Conservation (phyloP, 2,329 filamentous ascomycete species). For the Byssochlamys sp. region DNA sequence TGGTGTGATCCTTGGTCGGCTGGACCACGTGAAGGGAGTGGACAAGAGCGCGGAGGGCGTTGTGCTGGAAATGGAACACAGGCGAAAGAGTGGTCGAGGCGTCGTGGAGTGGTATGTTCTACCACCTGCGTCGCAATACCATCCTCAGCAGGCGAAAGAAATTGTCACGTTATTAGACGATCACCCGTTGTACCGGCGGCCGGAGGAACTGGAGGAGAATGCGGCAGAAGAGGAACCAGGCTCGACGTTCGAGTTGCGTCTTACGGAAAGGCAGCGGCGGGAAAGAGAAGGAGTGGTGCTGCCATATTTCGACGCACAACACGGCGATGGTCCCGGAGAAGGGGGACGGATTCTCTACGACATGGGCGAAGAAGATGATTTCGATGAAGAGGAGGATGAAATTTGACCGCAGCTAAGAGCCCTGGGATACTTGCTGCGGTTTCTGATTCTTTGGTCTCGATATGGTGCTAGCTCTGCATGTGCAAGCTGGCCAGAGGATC, state of each 20-base stretch:
- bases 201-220: constrained; percentile 31
- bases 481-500: too few species aligned
- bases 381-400: constrained; percentile 92
- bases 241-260: constrained; percentile 72
- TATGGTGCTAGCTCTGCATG: too few species aligned
- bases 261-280: constrained; percentile 81
- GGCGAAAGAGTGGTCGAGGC: constrained; percentile 69
- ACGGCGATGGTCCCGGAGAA: constrained; percentile 58
- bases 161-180: constrained; percentile 60
- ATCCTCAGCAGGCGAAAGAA: constrained; percentile 40
- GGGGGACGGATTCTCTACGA: constrained; percentile 92
- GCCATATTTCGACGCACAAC: constrained; percentile 95
- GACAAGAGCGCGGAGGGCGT: constrained; percentile 45
- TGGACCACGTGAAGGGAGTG: constrained; percentile 21
- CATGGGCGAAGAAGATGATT: constrained; percentile 92
- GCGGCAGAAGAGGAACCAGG: constrained; percentile 48
- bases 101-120: constrained; percentile 61
- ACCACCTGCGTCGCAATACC: constrained; percentile 37
- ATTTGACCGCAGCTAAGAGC: constrained; percentile 44
- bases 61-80: constrained; percentile 76
- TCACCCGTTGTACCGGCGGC: constrained; percentile 57
- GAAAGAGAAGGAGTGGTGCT: constrained; percentile 83
- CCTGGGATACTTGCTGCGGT: background rate
- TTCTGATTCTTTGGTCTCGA: too few species aligned
- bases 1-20: constrained; percentile 63